Percentiles rank a stretch among this genome's conserved stretches.
Conservation (phyloP, 805 yeast species). For the Wickerhamomyces hampshirensis region DNA sequence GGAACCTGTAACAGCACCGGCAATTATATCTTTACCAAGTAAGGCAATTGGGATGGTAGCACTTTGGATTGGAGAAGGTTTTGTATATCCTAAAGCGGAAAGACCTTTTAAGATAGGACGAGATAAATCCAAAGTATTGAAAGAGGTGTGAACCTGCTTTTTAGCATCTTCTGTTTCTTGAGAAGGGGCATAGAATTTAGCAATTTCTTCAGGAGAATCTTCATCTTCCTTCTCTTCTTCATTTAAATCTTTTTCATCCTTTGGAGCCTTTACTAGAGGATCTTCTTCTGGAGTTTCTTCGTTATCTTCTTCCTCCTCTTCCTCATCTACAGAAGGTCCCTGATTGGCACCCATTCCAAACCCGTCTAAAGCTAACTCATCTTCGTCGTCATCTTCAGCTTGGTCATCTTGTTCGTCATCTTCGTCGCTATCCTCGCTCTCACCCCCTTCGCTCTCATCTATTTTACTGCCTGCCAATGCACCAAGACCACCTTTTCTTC, state of each 20-base stretch:
- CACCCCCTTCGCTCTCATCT: slow-evolving; percentile 33
- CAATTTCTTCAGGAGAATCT: slow-evolving; percentile 80
- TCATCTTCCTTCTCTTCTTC: slow-evolving; percentile 34
- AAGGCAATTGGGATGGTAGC: slow-evolving; percentile 92
- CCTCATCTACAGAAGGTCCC: slow-evolving; percentile 27
- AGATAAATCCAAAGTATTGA: slow-evolving; percentile 75
- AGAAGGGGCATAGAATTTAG: slow-evolving; percentile 64
- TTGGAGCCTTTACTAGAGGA: slow-evolving; percentile 6
- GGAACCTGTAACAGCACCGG: slow-evolving; percentile 99
- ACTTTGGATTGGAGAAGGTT: slow-evolving; percentile 91
- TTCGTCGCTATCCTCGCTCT: slow-evolving; percentile 40
- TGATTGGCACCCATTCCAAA: slow-evolving; percentile 33
- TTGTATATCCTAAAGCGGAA: slow-evolving; percentile 72
- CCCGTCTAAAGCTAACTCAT: slow-evolving; percentile 42
- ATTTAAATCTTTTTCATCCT: slow-evolving; percentile 32
- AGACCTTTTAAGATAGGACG: slow-evolving; percentile 88
- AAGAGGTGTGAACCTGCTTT: slow-evolving; percentile 51
- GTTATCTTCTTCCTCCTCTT: slow-evolving; percentile 30
- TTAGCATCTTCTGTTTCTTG: slow-evolving; percentile 51
- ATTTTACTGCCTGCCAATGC: slow-evolving; percentile 44
- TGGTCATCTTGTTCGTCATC: slow-evolving; percentile 30
- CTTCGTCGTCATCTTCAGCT: slow-evolving; percentile 28
- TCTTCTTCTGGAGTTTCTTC: slow-evolving; percentile 28
- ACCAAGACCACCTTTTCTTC: slow-evolving; percentile 76
- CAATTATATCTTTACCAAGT: slow-evolving; percentile 93